These are phyloP conservation scores for Pleurotus pulmonarius DNA, from an alignment of 768 basidiomycete species.

Conservation along the genomic window DNA sequence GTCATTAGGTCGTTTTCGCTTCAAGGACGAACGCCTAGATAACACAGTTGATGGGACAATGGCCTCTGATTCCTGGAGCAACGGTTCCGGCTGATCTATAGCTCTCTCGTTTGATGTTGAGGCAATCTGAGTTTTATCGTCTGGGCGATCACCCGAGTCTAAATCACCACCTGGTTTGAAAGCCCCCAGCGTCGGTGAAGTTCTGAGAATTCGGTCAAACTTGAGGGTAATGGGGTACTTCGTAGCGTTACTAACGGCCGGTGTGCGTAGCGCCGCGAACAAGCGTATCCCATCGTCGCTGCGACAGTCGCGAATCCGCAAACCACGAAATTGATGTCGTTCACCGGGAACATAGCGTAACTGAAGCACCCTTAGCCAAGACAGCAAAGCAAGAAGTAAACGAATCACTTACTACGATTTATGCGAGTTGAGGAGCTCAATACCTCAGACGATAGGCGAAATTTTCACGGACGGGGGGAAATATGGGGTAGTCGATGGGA, in stretches of 20 bases:
- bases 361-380: neutral
- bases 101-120: neutral
- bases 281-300: constrained; percentile 57
- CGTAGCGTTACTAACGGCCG: constrained; percentile 23
- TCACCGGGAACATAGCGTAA: constrained; percentile 35
- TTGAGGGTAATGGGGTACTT: constrained; percentile 1
- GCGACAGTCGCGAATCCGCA: constrained; percentile 58
- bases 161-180: neutral
- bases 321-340: constrained; percentile 52
- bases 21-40: constrained; percentile 15
- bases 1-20: constrained; percentile 26
- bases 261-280: constrained; percentile 34
- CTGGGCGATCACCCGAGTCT: neutral
- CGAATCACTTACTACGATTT: neutral
- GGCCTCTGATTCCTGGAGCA: neutral
- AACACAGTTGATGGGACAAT: neutral
- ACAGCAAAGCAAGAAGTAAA: no score
- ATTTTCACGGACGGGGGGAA: neutral
- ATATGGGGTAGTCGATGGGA: neutral
- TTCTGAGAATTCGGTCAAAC: constrained; percentile 4
- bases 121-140: neutral
- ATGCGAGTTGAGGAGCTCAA: neutral
- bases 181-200: neutral
- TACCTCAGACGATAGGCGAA: neutral
- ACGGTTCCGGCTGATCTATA: no score